Percentiles rank a stretch among this genome's conserved stretches.
These are phyloP conservation scores for Neurospora discreta DNA, from an alignment of 495 filamentous ascomycete genomes.

Conservation along the genomic window DNA sequence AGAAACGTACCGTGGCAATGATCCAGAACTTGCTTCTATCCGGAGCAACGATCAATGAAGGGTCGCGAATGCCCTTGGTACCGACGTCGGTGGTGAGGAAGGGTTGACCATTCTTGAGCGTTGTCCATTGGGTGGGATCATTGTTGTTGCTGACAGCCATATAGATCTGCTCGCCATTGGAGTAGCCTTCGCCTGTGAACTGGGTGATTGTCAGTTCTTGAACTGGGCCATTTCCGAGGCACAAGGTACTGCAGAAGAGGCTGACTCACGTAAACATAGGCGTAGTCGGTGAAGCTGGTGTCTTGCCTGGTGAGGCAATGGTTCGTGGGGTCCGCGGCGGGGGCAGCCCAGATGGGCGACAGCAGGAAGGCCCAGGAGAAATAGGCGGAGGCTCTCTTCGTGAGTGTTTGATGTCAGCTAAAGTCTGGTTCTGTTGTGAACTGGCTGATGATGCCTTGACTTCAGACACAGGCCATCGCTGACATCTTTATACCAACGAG, in stretches of 20 bases:
- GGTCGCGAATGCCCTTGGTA: conserved; percentile 2
- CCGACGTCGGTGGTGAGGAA: neutral
- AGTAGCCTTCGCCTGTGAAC: conserved; percentile 2
- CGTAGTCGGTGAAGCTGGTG: neutral
- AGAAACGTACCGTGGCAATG: neutral
- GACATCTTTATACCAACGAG: neutral
- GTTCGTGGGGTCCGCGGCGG: neutral
- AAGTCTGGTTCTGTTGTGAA: neutral
- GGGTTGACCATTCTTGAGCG: conserved; percentile 1
- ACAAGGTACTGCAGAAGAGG: neutral
- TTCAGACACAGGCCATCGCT: neutral
- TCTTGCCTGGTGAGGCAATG: neutral
- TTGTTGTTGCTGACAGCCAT: conserved; percentile 4
- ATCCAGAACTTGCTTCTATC: conserved; percentile 1
- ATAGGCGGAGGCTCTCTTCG: neutral
- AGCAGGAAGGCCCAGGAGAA: neutral
- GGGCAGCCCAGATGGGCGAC: neutral
- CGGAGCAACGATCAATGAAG: neutral
- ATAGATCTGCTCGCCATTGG: conserved; percentile 3
- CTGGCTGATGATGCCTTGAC: neutral
- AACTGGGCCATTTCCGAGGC: neutral
- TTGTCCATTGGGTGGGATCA: neutral
- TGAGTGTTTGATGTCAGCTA: neutral
- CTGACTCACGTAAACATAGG: neutral
- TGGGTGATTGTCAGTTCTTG: neutral